Conservation (phyloP, 2,329 filamentous ascomycete species). For the Orbilia oligospora region DNA sequence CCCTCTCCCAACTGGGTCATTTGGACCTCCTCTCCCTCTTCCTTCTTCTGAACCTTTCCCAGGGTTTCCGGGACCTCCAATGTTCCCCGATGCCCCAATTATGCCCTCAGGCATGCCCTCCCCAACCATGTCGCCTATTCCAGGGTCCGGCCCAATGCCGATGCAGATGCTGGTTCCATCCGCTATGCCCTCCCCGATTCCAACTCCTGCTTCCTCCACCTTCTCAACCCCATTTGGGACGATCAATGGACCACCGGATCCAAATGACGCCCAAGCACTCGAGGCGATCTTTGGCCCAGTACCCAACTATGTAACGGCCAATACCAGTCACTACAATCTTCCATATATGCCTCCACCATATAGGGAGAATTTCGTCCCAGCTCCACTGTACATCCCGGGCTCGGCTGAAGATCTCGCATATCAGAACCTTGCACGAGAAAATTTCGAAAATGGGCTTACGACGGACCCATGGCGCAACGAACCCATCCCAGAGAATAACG, state of each 20-base stretch:
- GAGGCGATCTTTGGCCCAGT: neutral
- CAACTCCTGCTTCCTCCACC: neutral
- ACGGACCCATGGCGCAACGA: conserved; percentile 6
- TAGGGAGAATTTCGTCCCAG: neutral
- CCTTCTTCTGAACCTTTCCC: neutral
- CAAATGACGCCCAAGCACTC: neutral
- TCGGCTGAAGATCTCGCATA: neutral
- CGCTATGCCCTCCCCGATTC: neutral
- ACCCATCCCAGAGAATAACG: neutral
- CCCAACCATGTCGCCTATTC: neutral
- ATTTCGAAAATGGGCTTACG: neutral
- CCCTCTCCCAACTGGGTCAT: neutral
- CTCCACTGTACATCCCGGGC: neutral
- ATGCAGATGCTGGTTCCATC: neutral
- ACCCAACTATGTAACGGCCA: neutral
- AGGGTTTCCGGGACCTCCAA: neutral
- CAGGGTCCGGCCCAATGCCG: neutral
- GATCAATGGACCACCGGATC: neutral
- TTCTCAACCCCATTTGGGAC: neutral
- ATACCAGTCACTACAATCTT: conserved; percentile 12
- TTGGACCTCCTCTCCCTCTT: neutral
- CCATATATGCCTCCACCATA: neutral
- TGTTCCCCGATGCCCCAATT: neutral
- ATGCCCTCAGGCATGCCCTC: neutral
- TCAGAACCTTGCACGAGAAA: neutral